Evolutionary conservation across 2,329 filamentous ascomycete genomes (phyloP).

Genomic region (Calonectria montana): DNA sequence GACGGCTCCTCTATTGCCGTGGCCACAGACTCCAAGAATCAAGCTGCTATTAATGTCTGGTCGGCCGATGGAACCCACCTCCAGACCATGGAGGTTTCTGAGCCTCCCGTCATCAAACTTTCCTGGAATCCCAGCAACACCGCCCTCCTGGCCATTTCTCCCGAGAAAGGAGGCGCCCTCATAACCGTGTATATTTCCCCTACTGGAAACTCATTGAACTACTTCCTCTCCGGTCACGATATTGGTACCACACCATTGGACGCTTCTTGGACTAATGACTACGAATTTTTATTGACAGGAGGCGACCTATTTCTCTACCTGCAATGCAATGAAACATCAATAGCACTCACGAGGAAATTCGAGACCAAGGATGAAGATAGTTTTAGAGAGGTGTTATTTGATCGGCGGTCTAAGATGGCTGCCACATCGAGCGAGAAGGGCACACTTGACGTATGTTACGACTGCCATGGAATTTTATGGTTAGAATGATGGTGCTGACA

Average conservation of each 20-base stretch:
- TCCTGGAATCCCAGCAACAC: constrained; percentile 69
- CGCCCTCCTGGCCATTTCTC: constrained; percentile 68
- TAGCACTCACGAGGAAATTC: constrained; percentile 61
- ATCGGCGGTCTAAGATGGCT: constrained; percentile 62
- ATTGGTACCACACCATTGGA: constrained; percentile 65
- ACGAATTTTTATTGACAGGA: constrained; percentile 69
- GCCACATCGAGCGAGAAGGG: constrained; percentile 72
- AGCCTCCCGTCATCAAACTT: constrained; percentile 71
- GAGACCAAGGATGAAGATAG: constrained; percentile 65
- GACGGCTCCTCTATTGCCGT: constrained; percentile 68
- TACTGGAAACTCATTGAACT: constrained; percentile 58
- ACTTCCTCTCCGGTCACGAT: constrained; percentile 62
- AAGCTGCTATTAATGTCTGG: constrained; percentile 68
- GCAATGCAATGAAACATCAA: constrained; percentile 57
- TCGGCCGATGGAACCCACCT: constrained; percentile 62
- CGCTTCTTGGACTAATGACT: constrained; percentile 69
- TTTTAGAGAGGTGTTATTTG: constrained; percentile 68
- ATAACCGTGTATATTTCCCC: constrained; percentile 65
- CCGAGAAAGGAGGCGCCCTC: constrained; percentile 63
- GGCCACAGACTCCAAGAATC: constrained; percentile 64
- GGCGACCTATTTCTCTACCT: constrained; percentile 65
- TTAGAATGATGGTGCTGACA: constrained; percentile 27
- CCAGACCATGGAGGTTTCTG: constrained; percentile 66
- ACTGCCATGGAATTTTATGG: background rate
- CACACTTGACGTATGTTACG: constrained; percentile 65